Base-by-base conservation (phyloP, 2,329 filamentous ascomycete species). In the Sporothrix brunneoviolacea region DNA sequence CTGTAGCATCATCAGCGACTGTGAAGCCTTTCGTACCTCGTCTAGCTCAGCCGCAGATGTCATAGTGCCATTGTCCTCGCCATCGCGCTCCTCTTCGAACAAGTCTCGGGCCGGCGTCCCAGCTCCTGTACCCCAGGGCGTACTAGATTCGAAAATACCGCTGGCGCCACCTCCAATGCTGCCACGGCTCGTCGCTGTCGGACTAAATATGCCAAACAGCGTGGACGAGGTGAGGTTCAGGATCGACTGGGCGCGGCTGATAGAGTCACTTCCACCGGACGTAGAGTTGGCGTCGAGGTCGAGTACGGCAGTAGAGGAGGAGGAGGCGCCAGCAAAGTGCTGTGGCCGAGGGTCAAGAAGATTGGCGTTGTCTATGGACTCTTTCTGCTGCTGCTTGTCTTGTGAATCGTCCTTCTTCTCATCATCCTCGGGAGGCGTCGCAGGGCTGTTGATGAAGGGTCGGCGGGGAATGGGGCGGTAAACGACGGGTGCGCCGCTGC, bases 171-270 rank as follows among this genome's bases (percentile, higher is more conserved):
- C 48, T 19, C 15, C 44, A 54, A 61, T 56, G 38, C 68, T 64
- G 15, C 61, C 61, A 48, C 65, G 64, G 52, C 18, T 53, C 44
- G 50, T 43, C 1, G 19, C 24, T 0, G 80, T 79, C 7, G 82
- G 82, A 10, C 83, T 83, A 72, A 95, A 98, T 61, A 98, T 98
- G 49, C 93, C 91, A 59, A 86, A 87, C 5, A 98, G 78, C 0
- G 93, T 95, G 2, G 89, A 91, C 9, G 87, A 84, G 4, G 89
- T 95, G 54, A 98, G 76, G 64, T 96, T 95, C 62, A 90, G 73
- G 51, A 89, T 79, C 9, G 89, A 95, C 57, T 85, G 82, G 21
- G 84, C 86, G 52, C 88, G 82, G 62, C 79, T 84, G 57, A 81
- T 72, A 46, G 76, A 69, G 42, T 43, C 54, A 21, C 39, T 24